These are phyloP conservation scores for Coemansia sp. DNA, from an alignment of 371 early-diverging fungal species.

Conservation along the genomic window DNA sequence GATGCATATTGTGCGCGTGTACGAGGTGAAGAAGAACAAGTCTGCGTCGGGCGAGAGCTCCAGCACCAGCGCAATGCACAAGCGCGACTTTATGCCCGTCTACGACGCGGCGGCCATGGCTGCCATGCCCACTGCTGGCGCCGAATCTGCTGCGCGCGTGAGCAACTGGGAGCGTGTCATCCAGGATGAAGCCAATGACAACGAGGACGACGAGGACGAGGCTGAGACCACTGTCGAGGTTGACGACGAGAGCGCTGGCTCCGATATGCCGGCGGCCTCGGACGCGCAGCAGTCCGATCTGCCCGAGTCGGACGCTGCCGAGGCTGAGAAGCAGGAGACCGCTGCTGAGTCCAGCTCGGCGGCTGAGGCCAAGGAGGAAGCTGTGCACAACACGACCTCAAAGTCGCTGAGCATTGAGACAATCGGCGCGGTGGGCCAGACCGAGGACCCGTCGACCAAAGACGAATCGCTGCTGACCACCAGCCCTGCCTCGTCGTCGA, in stretches of 20 bases:
- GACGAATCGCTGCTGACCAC: conserved; percentile 1
- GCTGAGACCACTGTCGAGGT: conserved; percentile 2
- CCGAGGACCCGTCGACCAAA: background rate
- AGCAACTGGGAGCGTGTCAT: conserved; percentile 16
- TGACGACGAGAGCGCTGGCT: conserved; percentile 7
- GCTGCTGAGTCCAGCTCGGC: background rate
- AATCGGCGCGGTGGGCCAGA: conserved; percentile 8
- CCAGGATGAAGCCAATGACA: conserved; percentile 16
- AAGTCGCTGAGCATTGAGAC: conserved; percentile 36
- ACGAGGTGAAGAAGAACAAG: conserved; percentile 48
- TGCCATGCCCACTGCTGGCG: background rate
- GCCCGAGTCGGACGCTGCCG: conserved; percentile 2
- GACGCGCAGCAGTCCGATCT: background rate
- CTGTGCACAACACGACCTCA: conserved; percentile 7
- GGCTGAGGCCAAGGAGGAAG: conserved; percentile 10
- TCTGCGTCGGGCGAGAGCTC: conserved; percentile 9
- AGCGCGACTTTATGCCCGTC: conserved; percentile 33
- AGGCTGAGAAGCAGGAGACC: background rate
- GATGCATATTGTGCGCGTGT: conserved; percentile 46
- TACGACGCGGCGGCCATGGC: conserved; percentile 6
- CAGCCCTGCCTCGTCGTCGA: background rate
- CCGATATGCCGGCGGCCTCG: background rate
- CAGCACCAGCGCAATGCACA: conserved; percentile 9
- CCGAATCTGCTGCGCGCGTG: conserved; percentile 1
- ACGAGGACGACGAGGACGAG: conserved; percentile 17